Percentiles rank a stretch among this genome's conserved stretches.
Evolutionary conservation across 1,284 basidiomycete genomes (phyloP).

Genomic region (Papiliotrema laurentii): DNA sequence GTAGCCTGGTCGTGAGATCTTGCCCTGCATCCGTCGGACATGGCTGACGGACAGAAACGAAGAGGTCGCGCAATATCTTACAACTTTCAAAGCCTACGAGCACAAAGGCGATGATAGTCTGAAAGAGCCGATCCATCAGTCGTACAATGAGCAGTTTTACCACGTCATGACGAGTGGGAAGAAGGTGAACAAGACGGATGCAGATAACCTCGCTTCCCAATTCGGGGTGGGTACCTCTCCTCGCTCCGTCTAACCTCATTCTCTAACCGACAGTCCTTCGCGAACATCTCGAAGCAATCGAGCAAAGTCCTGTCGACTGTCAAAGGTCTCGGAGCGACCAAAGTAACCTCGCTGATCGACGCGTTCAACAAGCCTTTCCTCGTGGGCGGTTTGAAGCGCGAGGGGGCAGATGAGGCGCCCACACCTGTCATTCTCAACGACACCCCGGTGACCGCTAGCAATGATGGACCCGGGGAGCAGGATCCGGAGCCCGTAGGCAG

Average conservation of each 20-base stretch:
- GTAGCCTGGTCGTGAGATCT: constrained; percentile 79
- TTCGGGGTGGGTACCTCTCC: constrained; percentile 67
- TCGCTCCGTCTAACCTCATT: background rate
- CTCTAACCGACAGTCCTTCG: constrained; percentile 60
- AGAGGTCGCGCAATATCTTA: constrained; percentile 87
- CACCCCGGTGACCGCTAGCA: too few relatives aligned
- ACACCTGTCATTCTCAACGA: background rate
- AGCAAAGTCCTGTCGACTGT: constrained; percentile 72
- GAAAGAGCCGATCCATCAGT: constrained; percentile 87
- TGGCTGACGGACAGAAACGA: constrained; percentile 57
- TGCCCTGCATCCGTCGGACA: background rate
- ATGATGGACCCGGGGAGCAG: constrained; percentile 4
- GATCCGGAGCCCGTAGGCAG: constrained; percentile 9
- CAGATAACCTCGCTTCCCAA: constrained; percentile 85
- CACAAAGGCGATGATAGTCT: constrained; percentile 89
- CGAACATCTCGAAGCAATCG: constrained; percentile 67
- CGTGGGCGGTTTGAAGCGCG: constrained; percentile 27
- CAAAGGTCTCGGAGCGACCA: constrained; percentile 91
- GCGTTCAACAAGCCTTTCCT: constrained; percentile 53
- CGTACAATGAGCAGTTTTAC: constrained; percentile 75
- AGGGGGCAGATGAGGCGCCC: background rate
- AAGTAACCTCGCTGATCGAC: constrained; percentile 64
- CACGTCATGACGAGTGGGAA: constrained; percentile 83
- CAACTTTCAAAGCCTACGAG: constrained; percentile 89
- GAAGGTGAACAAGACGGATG: constrained; percentile 97